Base-by-base conservation (phyloP, 1,284 basidiomycete genomes). In the Nidula niveotomentosa region DNA sequence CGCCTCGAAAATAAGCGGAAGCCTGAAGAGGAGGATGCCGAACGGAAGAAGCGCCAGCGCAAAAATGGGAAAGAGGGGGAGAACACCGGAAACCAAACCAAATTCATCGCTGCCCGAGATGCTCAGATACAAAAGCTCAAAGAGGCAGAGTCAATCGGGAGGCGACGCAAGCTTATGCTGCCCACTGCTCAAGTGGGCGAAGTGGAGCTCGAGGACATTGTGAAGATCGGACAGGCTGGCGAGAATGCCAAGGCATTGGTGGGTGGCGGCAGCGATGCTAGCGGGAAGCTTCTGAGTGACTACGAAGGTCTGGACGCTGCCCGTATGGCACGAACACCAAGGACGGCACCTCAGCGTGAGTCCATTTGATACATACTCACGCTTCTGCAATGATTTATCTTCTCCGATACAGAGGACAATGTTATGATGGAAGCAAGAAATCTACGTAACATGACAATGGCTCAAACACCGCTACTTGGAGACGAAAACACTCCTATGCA, bases 91-190 rank as follows among this genome's bases (percentile, higher is more conserved):
- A 90, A 92, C 61, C 92, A 94, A 65, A 93, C 93, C 30, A 94
- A 96, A 68, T 98, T 97, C 64, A 83, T 97, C 43, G 88, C 94
- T 23, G 93, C 94, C 6, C 88, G 96, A 56, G 96, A 99, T 69
- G 95, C 94, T 1, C 95, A 98, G 69, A 96, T 99, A 60, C 93
- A 96, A 68, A 96, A 96, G 71, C 79, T 98, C 59, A 96, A 96
- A 69, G 96, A 99, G 70, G 95, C 95, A 15, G 95, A 98, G 71
- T 93, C 93, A 55, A 96, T 99, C 56, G 91, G 93, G 30, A 86
- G 94, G 63, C 77, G 97, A 58, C 77, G 94, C 62, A 93, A 93
- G 70, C 79, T 99, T 48, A 85, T 86, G 56, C 79, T 99, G 9
- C 97, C 97, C 0, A 78, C 80, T 17, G 94, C 96, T 1, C 96